Base-by-base conservation (phyloP, 805 yeast species). In the Candida morakotiae region DNA sequence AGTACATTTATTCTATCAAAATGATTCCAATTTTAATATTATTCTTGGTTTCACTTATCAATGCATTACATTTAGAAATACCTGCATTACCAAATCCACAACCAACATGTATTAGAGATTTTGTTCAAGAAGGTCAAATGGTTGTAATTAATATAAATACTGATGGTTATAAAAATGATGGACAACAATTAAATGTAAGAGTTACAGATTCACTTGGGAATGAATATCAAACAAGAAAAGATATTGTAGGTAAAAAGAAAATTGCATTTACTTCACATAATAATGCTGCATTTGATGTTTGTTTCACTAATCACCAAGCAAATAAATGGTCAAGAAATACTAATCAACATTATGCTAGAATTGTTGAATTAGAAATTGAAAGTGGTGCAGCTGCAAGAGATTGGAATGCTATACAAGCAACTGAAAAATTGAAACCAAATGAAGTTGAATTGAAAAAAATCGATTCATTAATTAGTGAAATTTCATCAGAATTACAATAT, bases 311-410 rank as follows among this genome's bases (percentile, higher is more conserved):
- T 61, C 58, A 69, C 34, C 57, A 64, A 51, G 54, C 51, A 32
- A 56, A 58, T 15, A 48, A 49, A 34, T 45, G 49, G 45, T 21
- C 38, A 22, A 62, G 62, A 34, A 57, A 56, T 43, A 59, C 63
- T 38, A 73, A 73, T 19, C 66, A 69, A 31, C 57, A 69, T 21
- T 52, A 74, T 48, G 59, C 66, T 42, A 81, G 98, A 61, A 82
- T 82, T 37, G 69, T 93, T 50, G 96, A 88, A 55, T 69, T 93
- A 53, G 97, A 89, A 46, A 82, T 93, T 42, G 98, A 93, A 62
- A 81, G 88, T 44, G 98, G 98, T 30, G 86, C 97, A 35, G 86
- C 88, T 52, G 98, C 98, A 28, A 83, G 98, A 63, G 98, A 93
- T 67, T 93, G 98, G 97, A 87, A 88, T 57, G 87, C 88, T 17